Conservation (phyloP, 176 grass and related monocot genomes). For the Neostapfia colusana region DNA sequence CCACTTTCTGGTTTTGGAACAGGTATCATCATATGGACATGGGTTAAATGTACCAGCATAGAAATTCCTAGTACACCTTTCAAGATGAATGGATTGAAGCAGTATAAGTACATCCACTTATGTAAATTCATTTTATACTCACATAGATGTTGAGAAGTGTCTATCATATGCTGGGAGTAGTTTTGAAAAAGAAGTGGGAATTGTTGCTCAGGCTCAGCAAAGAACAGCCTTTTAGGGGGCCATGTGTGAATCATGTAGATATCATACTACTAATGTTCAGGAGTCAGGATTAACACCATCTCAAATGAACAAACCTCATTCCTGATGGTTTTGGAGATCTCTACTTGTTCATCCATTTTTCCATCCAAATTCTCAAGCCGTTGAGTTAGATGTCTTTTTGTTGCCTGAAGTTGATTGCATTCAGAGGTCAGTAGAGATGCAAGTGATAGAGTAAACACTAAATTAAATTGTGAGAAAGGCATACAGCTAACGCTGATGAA, state of each 20-base stretch:
- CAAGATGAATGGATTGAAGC: constrained; percentile 6
- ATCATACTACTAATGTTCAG: background rate
- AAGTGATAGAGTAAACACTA: constrained; percentile 9
- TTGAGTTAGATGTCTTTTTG: constrained; percentile 81
- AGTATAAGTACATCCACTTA: background rate
- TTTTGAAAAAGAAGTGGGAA: background rate
- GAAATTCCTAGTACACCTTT: constrained; percentile 21
- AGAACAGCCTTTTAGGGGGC: background rate
- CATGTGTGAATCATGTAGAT: constrained; percentile 4
- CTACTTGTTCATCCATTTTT: constrained; percentile 87
- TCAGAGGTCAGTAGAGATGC: background rate
- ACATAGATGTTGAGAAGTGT: background rate
- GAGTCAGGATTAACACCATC: constrained; percentile 12
- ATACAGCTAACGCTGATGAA: constrained; percentile 74
- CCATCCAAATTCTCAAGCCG: constrained; percentile 91
- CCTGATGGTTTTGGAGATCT: constrained; percentile 75
- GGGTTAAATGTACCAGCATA: constrained; percentile 19
- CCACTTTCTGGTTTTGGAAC: constrained; percentile 1
- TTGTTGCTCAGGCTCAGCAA: background rate
- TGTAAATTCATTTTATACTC: constrained; percentile 2
- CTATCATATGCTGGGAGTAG: constrained; percentile 3
- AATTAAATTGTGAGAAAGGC: constrained; percentile 31
- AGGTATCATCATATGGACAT: background rate
- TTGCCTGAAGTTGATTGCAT: constrained; percentile 59
- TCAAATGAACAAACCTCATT: constrained; percentile 64